A percentile compares a stretch with the other conserved stretches of the same genome.
phyloP scores from a whole-genome alignment of 2,329 filamentous ascomycete genomes.

The Colletotrichum sp. region DNA sequence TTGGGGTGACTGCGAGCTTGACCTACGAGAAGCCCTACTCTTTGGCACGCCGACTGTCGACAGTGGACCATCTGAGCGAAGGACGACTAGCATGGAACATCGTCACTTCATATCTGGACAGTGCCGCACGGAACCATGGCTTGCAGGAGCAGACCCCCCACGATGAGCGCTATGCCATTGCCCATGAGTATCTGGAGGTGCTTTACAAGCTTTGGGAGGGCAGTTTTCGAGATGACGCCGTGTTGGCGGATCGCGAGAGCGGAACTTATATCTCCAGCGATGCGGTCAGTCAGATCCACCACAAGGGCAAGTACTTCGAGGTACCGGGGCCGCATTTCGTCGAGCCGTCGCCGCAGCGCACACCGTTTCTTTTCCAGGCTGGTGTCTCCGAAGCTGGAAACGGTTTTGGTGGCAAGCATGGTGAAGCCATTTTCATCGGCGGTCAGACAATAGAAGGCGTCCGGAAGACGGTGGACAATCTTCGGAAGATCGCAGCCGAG shows the following conservation, averaged over 20 bases:
- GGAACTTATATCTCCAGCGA: conserved; percentile 48
- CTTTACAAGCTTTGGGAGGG: conserved; percentile 66
- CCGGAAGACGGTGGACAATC: conserved; percentile 42
- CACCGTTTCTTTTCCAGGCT: conserved; percentile 68
- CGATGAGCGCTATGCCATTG: conserved; percentile 61
- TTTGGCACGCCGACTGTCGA: conserved; percentile 67
- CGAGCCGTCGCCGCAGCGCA: conserved; percentile 67
- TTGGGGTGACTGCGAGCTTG: conserved; percentile 71
- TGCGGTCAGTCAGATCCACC: conserved; percentile 66
- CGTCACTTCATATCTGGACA: conserved; percentile 72
- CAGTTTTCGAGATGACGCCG: conserved; percentile 54
- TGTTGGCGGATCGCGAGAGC: conserved; percentile 56
- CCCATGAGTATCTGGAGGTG: conserved; percentile 63
- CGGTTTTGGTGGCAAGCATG: background rate
- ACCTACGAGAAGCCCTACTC: conserved; percentile 75
- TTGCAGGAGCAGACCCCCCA: conserved; percentile 55
- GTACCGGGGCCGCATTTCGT: conserved; percentile 66
- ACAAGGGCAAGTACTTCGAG: conserved; percentile 62
- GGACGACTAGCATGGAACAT: conserved; percentile 60
- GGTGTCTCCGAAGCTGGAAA: background rate
- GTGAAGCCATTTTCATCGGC: conserved; percentile 44
- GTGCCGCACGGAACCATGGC: conserved; percentile 67
- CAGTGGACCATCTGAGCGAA: conserved; percentile 69
- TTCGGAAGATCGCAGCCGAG: conserved; percentile 39
- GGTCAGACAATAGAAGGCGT: conserved; percentile 47